phyloP scores from a whole-genome alignment of 2,329 filamentous ascomycete genomes.

The Calonectria hongkongensis region DNA sequence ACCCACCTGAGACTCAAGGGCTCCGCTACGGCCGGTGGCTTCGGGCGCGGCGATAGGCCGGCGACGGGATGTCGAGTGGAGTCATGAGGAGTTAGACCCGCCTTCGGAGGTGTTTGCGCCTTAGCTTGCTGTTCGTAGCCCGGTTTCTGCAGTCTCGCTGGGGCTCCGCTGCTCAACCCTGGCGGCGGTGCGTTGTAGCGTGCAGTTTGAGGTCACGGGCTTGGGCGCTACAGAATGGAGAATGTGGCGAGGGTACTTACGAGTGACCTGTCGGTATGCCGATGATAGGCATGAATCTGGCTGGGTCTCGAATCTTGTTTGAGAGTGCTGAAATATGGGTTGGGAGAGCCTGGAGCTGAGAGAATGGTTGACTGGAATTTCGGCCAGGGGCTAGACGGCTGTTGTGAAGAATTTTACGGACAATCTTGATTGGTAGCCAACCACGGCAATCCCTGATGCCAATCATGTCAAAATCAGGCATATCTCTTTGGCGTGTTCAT shows the following conservation, averaged over 20 bases:
- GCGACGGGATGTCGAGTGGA: slow-evolving; percentile 29
- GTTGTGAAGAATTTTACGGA: slow-evolving; percentile 12
- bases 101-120: slow-evolving; percentile 32
- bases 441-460: neutral
- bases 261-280: slow-evolving; percentile 27
- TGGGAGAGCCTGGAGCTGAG: neutral
- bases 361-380: neutral
- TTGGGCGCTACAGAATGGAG: neutral
- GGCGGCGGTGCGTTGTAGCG: slow-evolving; percentile 8
- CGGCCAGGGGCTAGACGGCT: neutral
- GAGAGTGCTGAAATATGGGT: neutral
- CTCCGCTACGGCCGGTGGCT: slow-evolving; percentile 43
- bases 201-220: neutral
- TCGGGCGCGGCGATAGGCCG: slow-evolving; percentile 49
- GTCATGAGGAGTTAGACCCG: slow-evolving; percentile 27
- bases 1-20: slow-evolving; percentile 43
- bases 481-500: slow-evolving; percentile 1
- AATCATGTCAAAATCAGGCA: slow-evolving; percentile 19
- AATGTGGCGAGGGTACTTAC: slow-evolving; percentile 34
- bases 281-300: neutral
- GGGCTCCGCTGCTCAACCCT: neutral
- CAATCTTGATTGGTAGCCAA: slow-evolving; percentile 21
- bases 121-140: slow-evolving; percentile 16
- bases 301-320: neutral
- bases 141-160: slow-evolving; percentile 17